These are phyloP conservation scores for Phytophthora rubi DNA, from an alignment of 352 stramenopile genomes.

Conservation along the genomic window DNA sequence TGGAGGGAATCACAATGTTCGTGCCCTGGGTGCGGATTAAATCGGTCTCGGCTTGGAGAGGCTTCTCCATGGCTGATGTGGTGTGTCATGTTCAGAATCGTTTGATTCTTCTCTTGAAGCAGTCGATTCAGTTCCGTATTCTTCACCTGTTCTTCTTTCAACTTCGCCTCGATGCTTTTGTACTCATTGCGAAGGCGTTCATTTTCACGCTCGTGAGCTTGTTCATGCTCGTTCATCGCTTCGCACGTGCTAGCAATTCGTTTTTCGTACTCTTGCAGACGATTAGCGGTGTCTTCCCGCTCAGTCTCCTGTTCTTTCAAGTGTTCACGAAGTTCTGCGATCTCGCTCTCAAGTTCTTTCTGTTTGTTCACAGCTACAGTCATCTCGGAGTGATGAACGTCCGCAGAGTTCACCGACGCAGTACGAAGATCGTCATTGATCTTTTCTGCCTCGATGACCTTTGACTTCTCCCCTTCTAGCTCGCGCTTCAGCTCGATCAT, in stretches of 20 bases:
- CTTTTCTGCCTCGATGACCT: slow-evolving; percentile 16
- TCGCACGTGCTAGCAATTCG: slow-evolving; percentile 72
- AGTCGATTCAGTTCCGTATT: slow-evolving; percentile 63
- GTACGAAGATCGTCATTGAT: slow-evolving; percentile 21
- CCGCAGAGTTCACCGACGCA: slow-evolving; percentile 16
- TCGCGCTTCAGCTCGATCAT: slow-evolving; percentile 41
- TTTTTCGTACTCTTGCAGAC: slow-evolving; percentile 76
- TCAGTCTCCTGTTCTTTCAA: slow-evolving; percentile 58
- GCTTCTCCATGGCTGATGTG: slow-evolving; percentile 30
- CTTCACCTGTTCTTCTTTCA: slow-evolving; percentile 57
- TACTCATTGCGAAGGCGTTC: slow-evolving; percentile 49
- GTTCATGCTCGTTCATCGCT: slow-evolving; percentile 77
- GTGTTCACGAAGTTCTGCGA: slow-evolving; percentile 40
- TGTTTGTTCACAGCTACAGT: slow-evolving; percentile 10
- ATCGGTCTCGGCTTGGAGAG: neutral
- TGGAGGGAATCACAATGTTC: neutral
- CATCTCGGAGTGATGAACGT: slow-evolving; percentile 31
- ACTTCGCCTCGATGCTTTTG: slow-evolving; percentile 39
- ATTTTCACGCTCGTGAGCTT: slow-evolving; percentile 63
- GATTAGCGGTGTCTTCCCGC: slow-evolving; percentile 68
- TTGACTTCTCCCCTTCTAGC: slow-evolving; percentile 31
- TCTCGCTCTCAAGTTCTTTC: slow-evolving; percentile 36
- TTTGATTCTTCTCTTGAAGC: slow-evolving; percentile 74
- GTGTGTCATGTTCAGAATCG: slow-evolving; percentile 55
- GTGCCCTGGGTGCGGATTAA: slow-evolving; percentile 3